Base-by-base conservation (phyloP, 176 grass and related monocot genomes). In the Cymbopogon citratus region DNA sequence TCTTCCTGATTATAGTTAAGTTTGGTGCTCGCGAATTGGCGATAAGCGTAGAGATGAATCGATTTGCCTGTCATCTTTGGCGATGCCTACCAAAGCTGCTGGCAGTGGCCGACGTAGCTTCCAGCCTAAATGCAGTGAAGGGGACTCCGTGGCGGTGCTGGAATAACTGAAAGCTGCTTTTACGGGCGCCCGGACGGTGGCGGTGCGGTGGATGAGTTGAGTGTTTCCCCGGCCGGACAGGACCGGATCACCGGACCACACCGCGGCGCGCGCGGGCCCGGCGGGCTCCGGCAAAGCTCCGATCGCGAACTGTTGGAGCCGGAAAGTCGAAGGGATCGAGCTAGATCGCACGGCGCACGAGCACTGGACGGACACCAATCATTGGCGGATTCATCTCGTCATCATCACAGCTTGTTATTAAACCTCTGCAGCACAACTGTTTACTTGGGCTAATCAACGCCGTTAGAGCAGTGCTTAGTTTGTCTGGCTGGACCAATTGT, bases 151-250 rank as follows among this genome's bases (percentile, higher is more conserved):
- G 29, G 72, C 27, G 81, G 70, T 84, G 76, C n/a, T 49, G 33
- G 71, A 80, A 77, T 81, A 65, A 72, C 83, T 0, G 27, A 89
- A 89, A 77, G 72, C 72, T 38, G 72, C 65, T 29, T 77, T 85
- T 81, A 63, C 64, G 49, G 49, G 57, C 33, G 9, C 40, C 41
- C 54, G 21, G 15, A 49, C 64, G 83, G 70, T 40, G 77, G 77
- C 61, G 77, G 77, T 75, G 34, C 65, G 63, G 62, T 66, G n/a
- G 40, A 71, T 40, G 59, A 65, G 38, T 21, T 21, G 66, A 75
- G 62, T 61, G 39, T 43, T 26, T 31, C 39, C 49, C 31, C 23
- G 63, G 82, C 71, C 3, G 59, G 24, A 57, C 46, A n/a, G n/a
- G n/a, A n/a, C 72, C 43, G 12, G 43, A 66, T n/a, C n/a, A n/a